Evolutionary conservation across 345 rosid species (phyloP).

Genomic region (Hevea brasiliensis): DNA sequence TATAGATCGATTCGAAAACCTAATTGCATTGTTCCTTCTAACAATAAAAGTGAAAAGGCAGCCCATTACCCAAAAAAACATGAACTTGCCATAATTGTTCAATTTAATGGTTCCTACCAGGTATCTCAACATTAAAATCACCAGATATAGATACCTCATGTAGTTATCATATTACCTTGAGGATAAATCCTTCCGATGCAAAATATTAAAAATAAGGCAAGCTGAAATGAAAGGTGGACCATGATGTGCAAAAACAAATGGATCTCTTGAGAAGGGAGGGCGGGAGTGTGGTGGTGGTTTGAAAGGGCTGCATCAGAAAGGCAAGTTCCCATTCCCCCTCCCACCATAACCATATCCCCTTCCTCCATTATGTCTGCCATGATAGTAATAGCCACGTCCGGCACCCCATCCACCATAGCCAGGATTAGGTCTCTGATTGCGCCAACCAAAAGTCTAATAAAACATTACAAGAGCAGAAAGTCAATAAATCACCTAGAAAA

Average conservation of each 20-base stretch:
- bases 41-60: slow-evolving; percentile 6
- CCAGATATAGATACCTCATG: not conserved
- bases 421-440: slow-evolving; percentile 21
- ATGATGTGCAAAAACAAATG: not conserved
- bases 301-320: slow-evolving; percentile 18
- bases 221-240: not conserved
- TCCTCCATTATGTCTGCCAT: slow-evolving; percentile 22
- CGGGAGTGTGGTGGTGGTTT: no score
- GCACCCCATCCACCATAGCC: slow-evolving; percentile 19
- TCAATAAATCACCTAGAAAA: not conserved
- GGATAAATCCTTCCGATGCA: not conserved
- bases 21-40: not conserved
- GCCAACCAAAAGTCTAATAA: slow-evolving; percentile 38
- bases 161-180: slow-evolving; percentile 14
- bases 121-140: slow-evolving; percentile 16
- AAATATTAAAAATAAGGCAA: slow-evolving; percentile 2
- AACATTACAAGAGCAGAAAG: not conserved
- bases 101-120: slow-evolving; percentile 1
- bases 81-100: slow-evolving; percentile 28
- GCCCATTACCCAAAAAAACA: slow-evolving; percentile 23
- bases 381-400: slow-evolving; percentile 23
- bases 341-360: slow-evolving; percentile 38
- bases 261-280: not conserved
- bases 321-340: slow-evolving; percentile 29
- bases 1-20: not conserved